Evolutionary conservation across 2,329 filamentous ascomycete genomes (phyloP), one percentile per base, ranked within the genome.

Genomic region (Fusarium albidum): DNA sequence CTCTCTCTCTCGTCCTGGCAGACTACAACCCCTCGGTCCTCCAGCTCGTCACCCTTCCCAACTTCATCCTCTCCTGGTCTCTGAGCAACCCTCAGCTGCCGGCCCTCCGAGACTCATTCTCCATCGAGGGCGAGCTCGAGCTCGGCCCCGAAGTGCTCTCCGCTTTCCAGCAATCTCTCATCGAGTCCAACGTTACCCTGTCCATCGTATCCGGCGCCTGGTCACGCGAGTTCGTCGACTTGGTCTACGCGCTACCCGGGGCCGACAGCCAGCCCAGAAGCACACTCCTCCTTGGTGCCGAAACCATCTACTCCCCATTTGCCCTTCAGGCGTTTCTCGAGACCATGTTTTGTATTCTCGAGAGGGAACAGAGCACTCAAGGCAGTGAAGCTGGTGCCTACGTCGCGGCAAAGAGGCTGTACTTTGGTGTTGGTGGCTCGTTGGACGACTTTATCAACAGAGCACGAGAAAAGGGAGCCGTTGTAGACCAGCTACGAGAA

Each of bases 391-490:
- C 85, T 0, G 82, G 82, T 41, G 86, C 88, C 2, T 76, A 92
- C 15, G 81, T 94, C 6, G 90, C 83, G 3, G 91, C 91, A 1
- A 95, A 95, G 76, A 83, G 85, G 60, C 80, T 93, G 10, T 95
- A 95, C 72, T 95, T 95, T 73, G 91, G 91, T 3, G 91, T 95
- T 6, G 91, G 91, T 0, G 91, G 91, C 0, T 92, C 90, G 15
- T 81, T 95, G 17, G 88, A 92, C 69, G 90, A 90, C 60, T 91
- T 95, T 63, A 75, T 87, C 40, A 73, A 78, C 43, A 77, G 74
- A 57, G 80, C 84, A 34, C 74, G 74, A 48, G 73, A 69, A 1
- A 77, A 77, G 31, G 84, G 83, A 3, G 78, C 75, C 10, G 57
- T 63, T 3, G 79, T 88, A 29, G 71, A 77, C 33, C 75, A 77